These are phyloP conservation scores for Diplodia scrobiculata DNA, from an alignment of 2,329 filamentous ascomycete species.

Conservation along the genomic window DNA sequence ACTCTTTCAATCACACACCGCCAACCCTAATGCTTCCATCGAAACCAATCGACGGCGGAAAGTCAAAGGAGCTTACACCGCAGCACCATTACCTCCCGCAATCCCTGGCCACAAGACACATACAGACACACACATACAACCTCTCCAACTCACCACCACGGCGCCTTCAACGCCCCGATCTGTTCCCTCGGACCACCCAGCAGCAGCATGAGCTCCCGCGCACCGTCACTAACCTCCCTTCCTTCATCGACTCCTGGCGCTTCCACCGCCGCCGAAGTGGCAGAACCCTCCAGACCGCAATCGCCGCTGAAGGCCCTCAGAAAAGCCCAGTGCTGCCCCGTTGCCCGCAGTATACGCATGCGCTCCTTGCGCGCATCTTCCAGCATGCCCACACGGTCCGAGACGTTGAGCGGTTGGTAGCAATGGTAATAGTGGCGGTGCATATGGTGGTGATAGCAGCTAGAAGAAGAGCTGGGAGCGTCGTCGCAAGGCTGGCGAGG, in stretches of 20 bases:
- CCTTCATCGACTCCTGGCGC: background rate
- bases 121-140: too few species aligned
- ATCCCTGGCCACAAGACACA: too few species aligned
- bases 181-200: slow-evolving; percentile 11
- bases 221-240: background rate
- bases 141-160: slow-evolving; percentile 11
- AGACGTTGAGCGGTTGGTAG: slow-evolving; percentile 10
- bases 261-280: background rate
- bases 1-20: too few species aligned
- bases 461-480: too few species aligned
- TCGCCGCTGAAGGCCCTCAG: background rate
- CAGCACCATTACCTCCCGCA: too few species aligned
- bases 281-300: too few species aligned
- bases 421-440: background rate
- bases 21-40: too few species aligned
- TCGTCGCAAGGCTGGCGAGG: background rate
- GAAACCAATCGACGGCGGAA: too few species aligned
- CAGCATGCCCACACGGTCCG: slow-evolving; percentile 10
- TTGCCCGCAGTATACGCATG: slow-evolving; percentile 8
- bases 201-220: background rate
- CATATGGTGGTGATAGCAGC: background rate
- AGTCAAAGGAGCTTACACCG: too few species aligned
- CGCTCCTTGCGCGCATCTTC: slow-evolving; percentile 18
- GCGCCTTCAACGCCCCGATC: slow-evolving; percentile 15
- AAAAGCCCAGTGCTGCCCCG: background rate